Conservation (phyloP, 2,329 filamentous ascomycete species). For the Reticulascus tulasneorum region DNA sequence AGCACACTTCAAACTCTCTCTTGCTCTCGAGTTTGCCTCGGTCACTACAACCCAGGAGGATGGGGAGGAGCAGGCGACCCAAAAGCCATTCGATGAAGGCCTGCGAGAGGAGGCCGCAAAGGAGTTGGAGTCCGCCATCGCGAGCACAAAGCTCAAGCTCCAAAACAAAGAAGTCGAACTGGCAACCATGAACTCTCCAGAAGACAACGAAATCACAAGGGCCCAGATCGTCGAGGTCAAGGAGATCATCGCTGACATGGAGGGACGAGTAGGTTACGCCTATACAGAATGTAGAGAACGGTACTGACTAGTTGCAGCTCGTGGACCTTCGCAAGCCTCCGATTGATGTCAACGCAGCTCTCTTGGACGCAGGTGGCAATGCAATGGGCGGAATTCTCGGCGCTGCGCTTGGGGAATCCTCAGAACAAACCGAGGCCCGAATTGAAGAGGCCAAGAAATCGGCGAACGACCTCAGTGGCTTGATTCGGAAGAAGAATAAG, state of each 20-base stretch:
- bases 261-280: slow-evolving; percentile 57
- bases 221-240: slow-evolving; percentile 68
- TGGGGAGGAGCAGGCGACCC: slow-evolving; percentile 37
- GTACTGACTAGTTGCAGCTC: slow-evolving; percentile 41
- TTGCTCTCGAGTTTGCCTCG: slow-evolving; percentile 91
- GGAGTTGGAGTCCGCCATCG: slow-evolving; percentile 71
- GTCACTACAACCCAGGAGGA: slow-evolving; percentile 59
- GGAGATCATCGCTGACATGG: slow-evolving; percentile 75
- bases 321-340: slow-evolving; percentile 64
- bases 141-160: slow-evolving; percentile 67
- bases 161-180: slow-evolving; percentile 66
- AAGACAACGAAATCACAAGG: slow-evolving; percentile 62
- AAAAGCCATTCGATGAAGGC: slow-evolving; percentile 60
- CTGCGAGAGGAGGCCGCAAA: slow-evolving; percentile 67
- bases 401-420: slow-evolving; percentile 57
- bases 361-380: slow-evolving; percentile 47
- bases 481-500: slow-evolving; percentile 69
- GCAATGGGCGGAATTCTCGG: slow-evolving; percentile 58
- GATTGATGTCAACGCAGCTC: slow-evolving; percentile 51
- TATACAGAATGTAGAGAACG: not conserved
- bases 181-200: slow-evolving; percentile 56
- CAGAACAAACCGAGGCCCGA: slow-evolving; percentile 56
- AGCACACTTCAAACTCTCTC: slow-evolving; percentile 92
- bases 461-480: slow-evolving; percentile 69
- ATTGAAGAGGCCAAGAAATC: slow-evolving; percentile 69